Conservation (phyloP, 768 basidiomycete genomes). For the Tricholoma sp. region DNA sequence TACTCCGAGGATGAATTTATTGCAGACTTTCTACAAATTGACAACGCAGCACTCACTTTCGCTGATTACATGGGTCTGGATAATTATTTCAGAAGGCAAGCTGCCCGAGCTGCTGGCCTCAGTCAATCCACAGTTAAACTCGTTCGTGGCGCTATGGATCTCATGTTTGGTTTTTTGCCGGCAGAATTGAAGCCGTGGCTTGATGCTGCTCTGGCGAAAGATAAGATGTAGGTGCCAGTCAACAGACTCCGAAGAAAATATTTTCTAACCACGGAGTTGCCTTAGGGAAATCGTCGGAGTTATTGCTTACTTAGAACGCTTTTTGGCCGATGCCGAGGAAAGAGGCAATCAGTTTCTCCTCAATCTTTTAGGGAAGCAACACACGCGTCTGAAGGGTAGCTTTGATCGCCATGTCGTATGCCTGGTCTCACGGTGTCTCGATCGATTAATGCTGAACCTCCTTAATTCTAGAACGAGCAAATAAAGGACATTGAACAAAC, state of each 20-base stretch:
- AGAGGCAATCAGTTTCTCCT: constrained; percentile 71
- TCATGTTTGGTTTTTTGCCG: constrained; percentile 92
- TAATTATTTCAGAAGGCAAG: constrained; percentile 90
- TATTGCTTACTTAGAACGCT: constrained; percentile 72
- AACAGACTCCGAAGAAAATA: background rate
- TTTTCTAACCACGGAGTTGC: constrained; percentile 3
- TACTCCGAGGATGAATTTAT: constrained; percentile 86
- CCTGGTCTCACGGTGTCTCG: background rate
- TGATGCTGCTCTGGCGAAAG: constrained; percentile 70
- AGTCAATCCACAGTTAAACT: constrained; percentile 71
- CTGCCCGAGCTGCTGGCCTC: constrained; percentile 65
- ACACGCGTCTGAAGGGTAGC: constrained; percentile 65
- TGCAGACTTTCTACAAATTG: constrained; percentile 88
- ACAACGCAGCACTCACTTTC: constrained; percentile 83
- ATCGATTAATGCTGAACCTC: background rate
- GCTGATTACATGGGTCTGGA: constrained; percentile 95
- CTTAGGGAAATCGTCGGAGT: constrained; percentile 82
- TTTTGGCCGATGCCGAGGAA: constrained; percentile 73
- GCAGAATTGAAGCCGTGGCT: constrained; percentile 82
- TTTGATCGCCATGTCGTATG: constrained; percentile 76
- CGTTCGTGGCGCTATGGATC: constrained; percentile 84
- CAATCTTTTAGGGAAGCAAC: constrained; percentile 76
- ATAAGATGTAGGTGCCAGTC: constrained; percentile 53
- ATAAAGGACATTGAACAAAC: constrained; percentile 86
- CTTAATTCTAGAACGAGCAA: constrained; percentile 63